Conservation (phyloP, 306 rosid genomes). For the Canavalia gladiata region DNA sequence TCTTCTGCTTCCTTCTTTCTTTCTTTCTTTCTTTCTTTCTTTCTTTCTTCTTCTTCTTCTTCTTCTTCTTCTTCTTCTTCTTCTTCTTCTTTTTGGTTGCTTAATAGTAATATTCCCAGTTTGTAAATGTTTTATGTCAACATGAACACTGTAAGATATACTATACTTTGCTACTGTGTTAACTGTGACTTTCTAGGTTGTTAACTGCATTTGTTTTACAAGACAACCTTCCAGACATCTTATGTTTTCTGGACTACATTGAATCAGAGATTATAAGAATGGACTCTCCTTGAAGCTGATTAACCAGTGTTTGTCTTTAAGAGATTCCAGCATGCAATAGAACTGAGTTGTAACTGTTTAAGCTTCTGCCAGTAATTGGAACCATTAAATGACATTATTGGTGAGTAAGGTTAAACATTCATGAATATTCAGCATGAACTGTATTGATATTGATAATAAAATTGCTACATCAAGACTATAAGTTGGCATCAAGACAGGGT, state of each 20-base stretch:
- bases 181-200: not conserved
- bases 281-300: constrained; percentile 4
- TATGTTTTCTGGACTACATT: not conserved
- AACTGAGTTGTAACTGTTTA: not conserved
- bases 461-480: not conserved
- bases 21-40: too few species aligned
- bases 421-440: not conserved
- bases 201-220: not conserved
- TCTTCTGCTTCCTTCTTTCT: not conserved
- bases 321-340: not conserved
- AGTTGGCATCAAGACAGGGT: constrained; percentile 5
- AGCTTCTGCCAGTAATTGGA: not conserved
- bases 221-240: not conserved
- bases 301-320: constrained; percentile 9
- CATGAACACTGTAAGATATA: not conserved
- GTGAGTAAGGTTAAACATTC: constrained; percentile 4
- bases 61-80: too few species aligned
- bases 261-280: not conserved
- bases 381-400: constrained; percentile 17
- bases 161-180: not conserved
- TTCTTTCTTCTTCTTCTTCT: too few species aligned
- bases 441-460: not conserved
- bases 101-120: not conserved
- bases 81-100: not conserved
- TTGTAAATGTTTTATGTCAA: not conserved